phyloP scores from a whole-genome alignment of 352 stramenopile species.

The Aphanomyces cochlioides region DNA sequence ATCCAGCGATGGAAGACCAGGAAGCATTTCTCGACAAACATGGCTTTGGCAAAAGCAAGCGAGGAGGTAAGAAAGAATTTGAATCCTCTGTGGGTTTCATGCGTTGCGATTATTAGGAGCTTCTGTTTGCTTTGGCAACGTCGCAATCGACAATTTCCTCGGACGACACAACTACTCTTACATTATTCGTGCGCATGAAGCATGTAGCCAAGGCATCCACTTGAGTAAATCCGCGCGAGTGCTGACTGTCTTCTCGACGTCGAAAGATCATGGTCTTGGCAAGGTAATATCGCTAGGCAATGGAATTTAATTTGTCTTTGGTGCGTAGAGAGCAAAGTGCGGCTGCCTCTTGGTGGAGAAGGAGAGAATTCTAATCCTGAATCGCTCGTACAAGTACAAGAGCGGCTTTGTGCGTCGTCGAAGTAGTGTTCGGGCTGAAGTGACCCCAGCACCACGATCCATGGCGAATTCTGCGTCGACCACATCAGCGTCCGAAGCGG shows the following conservation, averaged over 20 bases:
- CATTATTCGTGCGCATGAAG: conserved; percentile 33
- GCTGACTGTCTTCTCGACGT: conserved; percentile 71
- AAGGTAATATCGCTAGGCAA: conserved; percentile 28
- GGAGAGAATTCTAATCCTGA: conserved; percentile 56
- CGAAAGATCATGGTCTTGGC: conserved; percentile 63
- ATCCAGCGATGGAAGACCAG: conserved; percentile 31
- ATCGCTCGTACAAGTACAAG: conserved; percentile 37
- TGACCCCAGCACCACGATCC: conserved; percentile 20
- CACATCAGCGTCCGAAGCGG: background rate
- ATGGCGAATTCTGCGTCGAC: conserved; percentile 4
- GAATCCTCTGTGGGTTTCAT: no score
- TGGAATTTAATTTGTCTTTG: background rate
- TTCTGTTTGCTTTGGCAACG: conserved; percentile 31
- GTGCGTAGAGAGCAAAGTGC: conserved; percentile 42
- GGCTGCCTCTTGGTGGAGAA: conserved; percentile 64
- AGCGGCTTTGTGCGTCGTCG: conserved; percentile 35
- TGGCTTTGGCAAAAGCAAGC: conserved; percentile 30
- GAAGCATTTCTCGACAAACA: conserved; percentile 26
- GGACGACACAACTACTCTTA: conserved; percentile 27
- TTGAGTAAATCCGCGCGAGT: conserved; percentile 54
- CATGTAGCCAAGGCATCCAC: conserved; percentile 37
- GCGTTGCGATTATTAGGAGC: background rate
- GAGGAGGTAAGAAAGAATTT: background rate
- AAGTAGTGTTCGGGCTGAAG: conserved; percentile 31
- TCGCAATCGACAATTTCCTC: conserved; percentile 32